Percentiles rank a stretch among this genome's conserved stretches.
These are phyloP conservation scores for Vigna angularis DNA, from an alignment of 306 rosid species.

Conservation along the genomic window DNA sequence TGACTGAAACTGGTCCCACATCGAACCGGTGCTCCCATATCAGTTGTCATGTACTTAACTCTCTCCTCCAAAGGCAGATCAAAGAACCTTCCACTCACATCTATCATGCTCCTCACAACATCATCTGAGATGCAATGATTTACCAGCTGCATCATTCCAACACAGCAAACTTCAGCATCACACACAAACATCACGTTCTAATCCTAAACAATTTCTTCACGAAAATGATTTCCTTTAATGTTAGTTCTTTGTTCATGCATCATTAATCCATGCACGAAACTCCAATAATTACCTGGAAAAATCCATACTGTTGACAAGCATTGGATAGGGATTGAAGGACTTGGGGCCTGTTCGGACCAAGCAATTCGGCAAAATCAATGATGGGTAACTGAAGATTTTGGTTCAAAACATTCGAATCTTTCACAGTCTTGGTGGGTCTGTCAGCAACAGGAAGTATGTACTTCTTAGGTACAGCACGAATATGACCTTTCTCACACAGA, in stretches of 20 bases:
- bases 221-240: not conserved
- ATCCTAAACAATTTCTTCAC: not conserved
- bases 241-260: not conserved
- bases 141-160: constrained; percentile 60
- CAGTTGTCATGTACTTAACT: constrained; percentile 72
- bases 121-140: constrained; percentile 73
- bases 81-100: constrained; percentile 67
- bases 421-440: constrained; percentile 51
- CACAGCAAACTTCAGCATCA: constrained; percentile 15
- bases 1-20: constrained; percentile 92
- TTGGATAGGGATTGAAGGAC: constrained; percentile 60
- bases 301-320: constrained; percentile 78
- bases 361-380: constrained; percentile 72
- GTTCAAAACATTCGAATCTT: constrained; percentile 25
- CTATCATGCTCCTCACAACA: constrained; percentile 56
- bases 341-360: constrained; percentile 65
- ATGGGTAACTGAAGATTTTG: constrained; percentile 63
- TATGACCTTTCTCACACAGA: constrained; percentile 61
- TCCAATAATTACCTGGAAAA: constrained; percentile 68
- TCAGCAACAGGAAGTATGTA: constrained; percentile 71
- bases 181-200: not conserved
- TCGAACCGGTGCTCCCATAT: constrained; percentile 72
- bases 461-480: constrained; percentile 65
- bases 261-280: not conserved
- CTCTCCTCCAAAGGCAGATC: constrained; percentile 77